Conservation (phyloP, 2,329 filamentous ascomycete species). For the Ceratocystiopsis sp. region DNA sequence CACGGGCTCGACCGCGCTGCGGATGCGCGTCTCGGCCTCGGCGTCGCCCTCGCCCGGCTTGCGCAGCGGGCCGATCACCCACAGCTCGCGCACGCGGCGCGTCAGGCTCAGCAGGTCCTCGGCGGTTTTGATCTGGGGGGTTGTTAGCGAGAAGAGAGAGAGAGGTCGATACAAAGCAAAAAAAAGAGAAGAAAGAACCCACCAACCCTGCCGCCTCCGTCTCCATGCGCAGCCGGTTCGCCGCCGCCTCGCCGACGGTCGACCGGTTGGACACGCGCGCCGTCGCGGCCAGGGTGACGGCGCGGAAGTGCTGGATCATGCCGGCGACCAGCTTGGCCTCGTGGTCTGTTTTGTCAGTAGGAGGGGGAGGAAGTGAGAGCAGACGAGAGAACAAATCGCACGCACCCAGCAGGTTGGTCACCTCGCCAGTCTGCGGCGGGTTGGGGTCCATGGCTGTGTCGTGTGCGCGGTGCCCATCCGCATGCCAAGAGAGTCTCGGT, state of each 20-base stretch:
- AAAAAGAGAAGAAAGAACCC: conserved; percentile 5
- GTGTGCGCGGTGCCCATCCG: too few relatives aligned
- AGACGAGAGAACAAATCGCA: too few relatives aligned
- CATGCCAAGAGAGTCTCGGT: too few relatives aligned
- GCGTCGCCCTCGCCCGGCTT: conserved; percentile 24
- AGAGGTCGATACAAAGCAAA: too few relatives aligned
- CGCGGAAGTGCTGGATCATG: conserved; percentile 26
- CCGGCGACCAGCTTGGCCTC: conserved; percentile 27
- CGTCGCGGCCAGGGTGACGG: conserved; percentile 23
- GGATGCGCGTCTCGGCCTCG: conserved; percentile 18
- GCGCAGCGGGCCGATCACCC: conserved; percentile 29
- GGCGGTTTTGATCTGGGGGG: conserved; percentile 20
- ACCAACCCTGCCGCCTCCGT: conserved; percentile 21
- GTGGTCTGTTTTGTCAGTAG: conserved; percentile 19
- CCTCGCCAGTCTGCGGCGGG: conserved; percentile 1
- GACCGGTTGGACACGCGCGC: conserved; percentile 17
- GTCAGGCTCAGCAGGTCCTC: conserved; percentile 29
- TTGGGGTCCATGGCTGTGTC: conserved; percentile 2
- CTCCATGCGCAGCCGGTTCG: conserved; percentile 24
- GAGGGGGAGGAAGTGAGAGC: too few relatives aligned
- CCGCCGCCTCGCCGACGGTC: conserved; percentile 20
- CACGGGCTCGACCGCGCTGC: conserved; percentile 20
- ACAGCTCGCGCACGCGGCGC: conserved; percentile 31
- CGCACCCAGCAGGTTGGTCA: conserved; percentile 5
- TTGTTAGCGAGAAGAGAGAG: too few relatives aligned